Conservation (phyloP, 139 green algal genomes). For the Coelastrella sp. region DNA sequence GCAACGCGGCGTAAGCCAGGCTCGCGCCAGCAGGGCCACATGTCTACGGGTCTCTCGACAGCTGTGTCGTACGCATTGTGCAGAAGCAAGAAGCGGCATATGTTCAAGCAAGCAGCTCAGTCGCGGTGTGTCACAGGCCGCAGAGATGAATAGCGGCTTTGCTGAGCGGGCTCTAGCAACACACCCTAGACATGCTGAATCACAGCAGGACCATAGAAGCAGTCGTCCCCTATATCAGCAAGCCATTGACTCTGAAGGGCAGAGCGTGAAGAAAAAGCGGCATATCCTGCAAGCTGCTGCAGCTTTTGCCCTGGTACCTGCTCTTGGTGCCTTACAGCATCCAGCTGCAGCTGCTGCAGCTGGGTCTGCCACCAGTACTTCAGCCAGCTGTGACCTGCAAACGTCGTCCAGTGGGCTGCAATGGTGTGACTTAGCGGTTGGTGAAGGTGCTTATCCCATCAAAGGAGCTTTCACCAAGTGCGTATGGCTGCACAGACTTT, state of each 20-base stretch:
- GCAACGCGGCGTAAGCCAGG: too few relatives aligned
- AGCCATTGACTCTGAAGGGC: too few relatives aligned
- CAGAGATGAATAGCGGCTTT: too few relatives aligned
- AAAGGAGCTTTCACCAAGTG: slow-evolving; percentile 41
- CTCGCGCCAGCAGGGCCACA: slow-evolving; percentile 2
- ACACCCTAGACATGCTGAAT: too few relatives aligned
- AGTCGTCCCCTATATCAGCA: too few relatives aligned
- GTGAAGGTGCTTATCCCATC: slow-evolving; percentile 4
- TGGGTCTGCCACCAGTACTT: too few relatives aligned
- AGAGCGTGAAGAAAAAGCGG: not conserved
- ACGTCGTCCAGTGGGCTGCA: not conserved
- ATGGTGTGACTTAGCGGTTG: slow-evolving; percentile 29
- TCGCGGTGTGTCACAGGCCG: too few relatives aligned
- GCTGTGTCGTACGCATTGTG: too few relatives aligned
- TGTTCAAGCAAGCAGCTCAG: too few relatives aligned
- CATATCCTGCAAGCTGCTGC: not conserved
- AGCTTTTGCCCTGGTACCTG: not conserved
- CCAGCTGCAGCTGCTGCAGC: slow-evolving; percentile 11
- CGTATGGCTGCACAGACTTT: not conserved
- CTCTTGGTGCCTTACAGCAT: not conserved
- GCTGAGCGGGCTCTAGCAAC: too few relatives aligned
- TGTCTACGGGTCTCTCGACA: not conserved
- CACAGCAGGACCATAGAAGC: too few relatives aligned
- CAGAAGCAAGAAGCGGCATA: too few relatives aligned
- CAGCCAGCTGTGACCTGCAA: slow-evolving; percentile 11